phyloP scores from a whole-genome alignment of 2,329 filamentous ascomycete species.

The Cadophora sp. region DNA sequence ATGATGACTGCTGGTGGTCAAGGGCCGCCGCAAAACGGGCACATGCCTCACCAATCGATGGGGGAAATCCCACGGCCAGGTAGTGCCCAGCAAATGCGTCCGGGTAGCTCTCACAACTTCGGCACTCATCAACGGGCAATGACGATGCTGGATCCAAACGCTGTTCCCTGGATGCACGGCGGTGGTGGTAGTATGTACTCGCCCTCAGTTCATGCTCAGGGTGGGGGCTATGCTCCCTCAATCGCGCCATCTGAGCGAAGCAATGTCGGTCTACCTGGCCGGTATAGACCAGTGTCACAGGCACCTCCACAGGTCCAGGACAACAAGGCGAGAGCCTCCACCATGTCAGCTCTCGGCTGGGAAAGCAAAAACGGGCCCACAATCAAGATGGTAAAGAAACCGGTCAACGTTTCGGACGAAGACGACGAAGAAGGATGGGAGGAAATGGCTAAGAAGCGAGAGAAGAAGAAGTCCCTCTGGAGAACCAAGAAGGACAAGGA shows the following conservation, averaged over 20 bases:
- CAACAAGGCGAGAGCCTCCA: constrained; percentile 45
- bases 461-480: constrained; percentile 73
- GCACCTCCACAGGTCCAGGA: constrained; percentile 48
- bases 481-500: constrained; percentile 65
- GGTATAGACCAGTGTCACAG: constrained; percentile 89
- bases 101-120: constrained; percentile 25
- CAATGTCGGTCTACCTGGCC: constrained; percentile 86
- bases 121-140: constrained; percentile 64
- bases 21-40: constrained; percentile 32
- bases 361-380: constrained; percentile 50
- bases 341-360: constrained; percentile 44
- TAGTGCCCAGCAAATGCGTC: constrained; percentile 35
- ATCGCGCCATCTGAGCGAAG: constrained; percentile 96
- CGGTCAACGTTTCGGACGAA: constrained; percentile 59
- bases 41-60: constrained; percentile 36
- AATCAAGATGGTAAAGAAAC: constrained; percentile 49
- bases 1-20: constrained; percentile 63
- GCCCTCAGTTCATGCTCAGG: constrained; percentile 55
- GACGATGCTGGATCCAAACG: constrained; percentile 81
- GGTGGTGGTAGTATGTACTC: constrained; percentile 51
- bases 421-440: constrained; percentile 74
- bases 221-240: constrained; percentile 78
- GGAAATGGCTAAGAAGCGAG: constrained; percentile 72
- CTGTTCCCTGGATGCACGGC: constrained; percentile 62
- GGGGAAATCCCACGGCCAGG: constrained; percentile 36